Evolutionary conservation across 1,284 basidiomycete genomes (phyloP).

Genomic region (Microbotryum violaceum): DNA sequence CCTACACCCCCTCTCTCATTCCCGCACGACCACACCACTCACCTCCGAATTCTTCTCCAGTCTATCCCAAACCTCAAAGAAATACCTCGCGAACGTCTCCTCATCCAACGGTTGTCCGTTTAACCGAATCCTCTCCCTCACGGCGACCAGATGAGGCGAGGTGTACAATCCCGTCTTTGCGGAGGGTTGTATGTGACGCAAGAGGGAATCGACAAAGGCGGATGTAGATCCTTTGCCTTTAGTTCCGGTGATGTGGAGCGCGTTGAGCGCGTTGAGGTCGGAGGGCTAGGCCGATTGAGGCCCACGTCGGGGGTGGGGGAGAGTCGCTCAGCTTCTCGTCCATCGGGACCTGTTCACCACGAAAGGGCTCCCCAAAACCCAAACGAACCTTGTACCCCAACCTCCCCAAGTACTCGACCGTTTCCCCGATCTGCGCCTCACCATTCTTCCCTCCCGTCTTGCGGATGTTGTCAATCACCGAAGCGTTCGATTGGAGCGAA

Average conservation of each 20-base stretch:
- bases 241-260: constrained; percentile 94
- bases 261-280: constrained; percentile 81
- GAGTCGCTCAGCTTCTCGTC: constrained; percentile 2
- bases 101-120: constrained; percentile 86
- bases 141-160: constrained; percentile 92
- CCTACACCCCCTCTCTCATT: not conserved
- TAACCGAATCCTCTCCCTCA: constrained; percentile 89
- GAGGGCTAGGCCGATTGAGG: constrained; percentile 49
- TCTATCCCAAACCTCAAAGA: constrained; percentile 94
- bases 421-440: constrained; percentile 72
- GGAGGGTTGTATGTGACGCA: constrained; percentile 25
- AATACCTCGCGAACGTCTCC: constrained; percentile 77
- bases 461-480: constrained; percentile 73
- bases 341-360: not conserved
- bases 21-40: constrained; percentile 30
- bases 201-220: constrained; percentile 56
- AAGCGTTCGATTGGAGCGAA: constrained; percentile 76
- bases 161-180: constrained; percentile 69
- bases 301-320: no score
- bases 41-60: constrained; percentile 63
- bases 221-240: constrained; percentile 98
- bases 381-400: constrained; percentile 76
- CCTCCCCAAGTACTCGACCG: constrained; percentile 77
- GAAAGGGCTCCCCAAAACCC: constrained; percentile 1
- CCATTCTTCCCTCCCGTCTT: constrained; percentile 63